Evolutionary conservation across 2,329 filamentous ascomycete species (phyloP).

Genomic region (Diplodia corticola): DNA sequence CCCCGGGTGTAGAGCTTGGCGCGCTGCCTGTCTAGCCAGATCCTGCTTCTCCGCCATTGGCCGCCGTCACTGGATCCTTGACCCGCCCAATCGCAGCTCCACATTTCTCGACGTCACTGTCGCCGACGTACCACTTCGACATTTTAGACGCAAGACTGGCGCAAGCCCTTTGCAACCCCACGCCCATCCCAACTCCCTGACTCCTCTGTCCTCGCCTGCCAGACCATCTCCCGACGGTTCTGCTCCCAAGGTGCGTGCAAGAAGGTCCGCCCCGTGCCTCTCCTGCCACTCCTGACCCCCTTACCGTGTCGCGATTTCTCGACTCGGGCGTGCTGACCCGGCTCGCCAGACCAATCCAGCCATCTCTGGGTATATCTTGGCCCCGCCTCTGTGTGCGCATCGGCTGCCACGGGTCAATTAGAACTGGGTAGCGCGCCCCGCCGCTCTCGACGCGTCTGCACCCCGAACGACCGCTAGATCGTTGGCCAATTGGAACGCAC

Average conservation of each 20-base stretch:
- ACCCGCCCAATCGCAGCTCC: constrained; percentile 22
- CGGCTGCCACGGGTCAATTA: neutral
- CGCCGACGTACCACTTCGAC: constrained; percentile 13
- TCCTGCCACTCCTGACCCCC: constrained; percentile 20
- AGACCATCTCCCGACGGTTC: neutral
- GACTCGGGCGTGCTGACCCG: constrained; percentile 8
- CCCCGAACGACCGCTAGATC: neutral
- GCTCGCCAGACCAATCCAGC: neutral
- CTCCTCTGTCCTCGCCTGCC: neutral
- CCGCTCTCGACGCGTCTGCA: neutral
- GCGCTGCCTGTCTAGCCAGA: constrained; percentile 7
- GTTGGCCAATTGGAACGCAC: neutral
- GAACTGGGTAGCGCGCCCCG: neutral
- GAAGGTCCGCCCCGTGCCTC: constrained; percentile 1
- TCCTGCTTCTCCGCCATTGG: constrained; percentile 20
- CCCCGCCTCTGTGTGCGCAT: neutral
- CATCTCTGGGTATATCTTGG: constrained; percentile 16
- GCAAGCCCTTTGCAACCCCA: neutral
- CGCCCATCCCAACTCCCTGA: neutral
- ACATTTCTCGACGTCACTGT: constrained; percentile 23
- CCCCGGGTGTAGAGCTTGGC: constrained; percentile 14
- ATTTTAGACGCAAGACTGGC: neutral
- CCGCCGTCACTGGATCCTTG: constrained; percentile 9
- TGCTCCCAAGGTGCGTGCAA: neutral
- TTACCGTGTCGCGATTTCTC: neutral